Conservation (phyloP, 192 early-diverging fungal genomes). For the Entophlyctis helioformis region DNA sequence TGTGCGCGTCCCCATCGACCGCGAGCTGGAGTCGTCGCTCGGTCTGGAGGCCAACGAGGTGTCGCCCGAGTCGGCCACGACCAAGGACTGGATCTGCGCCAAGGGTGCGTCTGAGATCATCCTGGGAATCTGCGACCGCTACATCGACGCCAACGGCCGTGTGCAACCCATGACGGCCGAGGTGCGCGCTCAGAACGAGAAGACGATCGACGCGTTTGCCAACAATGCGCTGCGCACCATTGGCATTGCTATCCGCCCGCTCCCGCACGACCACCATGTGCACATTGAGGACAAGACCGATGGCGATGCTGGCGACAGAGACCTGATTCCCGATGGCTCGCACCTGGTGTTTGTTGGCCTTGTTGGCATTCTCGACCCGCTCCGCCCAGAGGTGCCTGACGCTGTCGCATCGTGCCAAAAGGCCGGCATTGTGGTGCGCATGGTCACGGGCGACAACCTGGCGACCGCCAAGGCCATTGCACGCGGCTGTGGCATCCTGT, state of each 20-base stretch:
- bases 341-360: slow-evolving; percentile 17
- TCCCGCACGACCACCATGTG: slow-evolving; percentile 13
- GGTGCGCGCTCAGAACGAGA: slow-evolving; percentile 8
- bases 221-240: slow-evolving; percentile 82
- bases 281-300: slow-evolving; percentile 35
- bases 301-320: no score
- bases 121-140: slow-evolving; percentile 14
- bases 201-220: slow-evolving; percentile 63
- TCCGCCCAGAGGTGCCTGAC: slow-evolving; percentile 86
- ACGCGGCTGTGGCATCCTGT: slow-evolving; percentile 69
- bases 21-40: slow-evolving; percentile 31
- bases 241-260: slow-evolving; percentile 48
- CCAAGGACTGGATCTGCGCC: no score
- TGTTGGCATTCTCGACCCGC: slow-evolving; percentile 94
- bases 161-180: slow-evolving; percentile 14
- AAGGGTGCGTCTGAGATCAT: slow-evolving; percentile 63
- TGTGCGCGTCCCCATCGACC: slow-evolving; percentile 77
- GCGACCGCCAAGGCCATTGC: slow-evolving; percentile 78
- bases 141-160: slow-evolving; percentile 18
- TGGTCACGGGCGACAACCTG: slow-evolving; percentile 92
- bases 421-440: slow-evolving; percentile 91
- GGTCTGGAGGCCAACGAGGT: slow-evolving; percentile 2
- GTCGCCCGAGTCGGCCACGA: not conserved
- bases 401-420: slow-evolving; percentile 79
- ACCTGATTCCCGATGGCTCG: not conserved